Conservation (phyloP, 805 yeast genomes). For the Saccharomycopsis malanga region DNA sequence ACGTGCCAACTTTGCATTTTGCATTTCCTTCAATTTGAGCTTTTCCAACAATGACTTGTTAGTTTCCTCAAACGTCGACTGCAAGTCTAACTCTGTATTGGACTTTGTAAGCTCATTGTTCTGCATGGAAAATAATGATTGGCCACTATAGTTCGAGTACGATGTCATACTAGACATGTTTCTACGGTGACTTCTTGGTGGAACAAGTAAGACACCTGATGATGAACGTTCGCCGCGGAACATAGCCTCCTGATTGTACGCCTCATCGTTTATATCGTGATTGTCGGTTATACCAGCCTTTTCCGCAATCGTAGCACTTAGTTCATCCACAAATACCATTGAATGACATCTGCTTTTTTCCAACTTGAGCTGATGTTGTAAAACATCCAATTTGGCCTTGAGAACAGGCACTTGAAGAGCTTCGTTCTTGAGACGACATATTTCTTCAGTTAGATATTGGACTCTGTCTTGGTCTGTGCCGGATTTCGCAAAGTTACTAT, state of each 20-base stretch:
- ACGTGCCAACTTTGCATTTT: constrained; percentile 7
- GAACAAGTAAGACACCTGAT: neutral
- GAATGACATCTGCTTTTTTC: constrained; percentile 3
- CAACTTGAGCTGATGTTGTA: constrained; percentile 12
- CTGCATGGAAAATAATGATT: constrained; percentile 8
- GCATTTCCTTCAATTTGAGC: constrained; percentile 14
- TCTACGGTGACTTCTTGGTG: constrained; percentile 5
- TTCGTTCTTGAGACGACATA: constrained; percentile 14
- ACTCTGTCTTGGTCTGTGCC: constrained; percentile 3
- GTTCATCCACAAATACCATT: neutral
- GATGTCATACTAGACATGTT: neutral
- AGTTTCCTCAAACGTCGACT: constrained; percentile 16
- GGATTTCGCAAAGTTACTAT: neutral
- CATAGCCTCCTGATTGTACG: neutral
- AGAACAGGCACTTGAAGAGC: constrained; percentile 16
- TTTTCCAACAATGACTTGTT: constrained; percentile 15
- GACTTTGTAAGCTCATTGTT: constrained; percentile 2
- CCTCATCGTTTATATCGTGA: neutral
- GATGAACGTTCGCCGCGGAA: too few relatives aligned
- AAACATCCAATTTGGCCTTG: constrained; percentile 15
- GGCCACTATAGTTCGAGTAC: neutral
- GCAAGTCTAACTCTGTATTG: constrained; percentile 7
- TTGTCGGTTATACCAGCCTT: neutral
- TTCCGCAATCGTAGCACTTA: neutral
- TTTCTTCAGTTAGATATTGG: constrained; percentile 7